These are phyloP conservation scores for Exserohilum rostratum DNA, from an alignment of 2,329 filamentous ascomycete species.

Conservation along the genomic window DNA sequence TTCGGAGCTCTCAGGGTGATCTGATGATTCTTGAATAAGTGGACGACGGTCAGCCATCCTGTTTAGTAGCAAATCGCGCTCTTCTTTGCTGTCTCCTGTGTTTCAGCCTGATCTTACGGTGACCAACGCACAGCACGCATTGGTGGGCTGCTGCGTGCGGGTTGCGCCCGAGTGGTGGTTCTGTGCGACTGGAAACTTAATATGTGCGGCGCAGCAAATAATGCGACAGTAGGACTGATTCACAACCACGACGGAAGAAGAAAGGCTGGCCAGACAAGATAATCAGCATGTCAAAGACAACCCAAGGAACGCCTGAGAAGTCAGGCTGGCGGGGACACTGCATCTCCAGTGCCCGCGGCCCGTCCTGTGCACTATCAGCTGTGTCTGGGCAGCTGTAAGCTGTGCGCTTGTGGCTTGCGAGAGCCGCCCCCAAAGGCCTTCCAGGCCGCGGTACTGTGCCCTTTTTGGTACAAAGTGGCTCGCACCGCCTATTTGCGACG, in stretches of 20 bases:
- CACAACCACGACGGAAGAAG: neutral
- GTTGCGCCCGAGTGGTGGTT: neutral
- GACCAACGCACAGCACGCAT: neutral
- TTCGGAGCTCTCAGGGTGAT: conserved; percentile 35
- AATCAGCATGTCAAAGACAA: neutral
- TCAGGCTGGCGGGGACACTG: conserved; percentile 5
- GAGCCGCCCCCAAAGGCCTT: conserved; percentile 12
- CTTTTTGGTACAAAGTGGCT: neutral
- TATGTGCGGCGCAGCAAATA: conserved; percentile 1
- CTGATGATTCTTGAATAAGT: conserved; percentile 36
- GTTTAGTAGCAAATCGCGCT: conserved; percentile 4
- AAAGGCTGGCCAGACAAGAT: neutral
- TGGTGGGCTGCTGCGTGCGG: conserved; percentile 5
- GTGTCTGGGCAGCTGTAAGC: conserved; percentile 12
- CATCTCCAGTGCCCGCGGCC: neutral
- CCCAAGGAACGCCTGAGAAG: neutral
- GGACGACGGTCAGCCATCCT: conserved; percentile 42
- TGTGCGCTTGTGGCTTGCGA: conserved; percentile 14
- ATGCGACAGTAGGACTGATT: neutral
- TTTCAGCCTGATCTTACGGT: conserved; percentile 23
- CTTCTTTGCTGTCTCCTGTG: conserved; percentile 12
- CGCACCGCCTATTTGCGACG: too few relatives aligned
- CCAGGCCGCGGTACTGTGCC: conserved; percentile 5
- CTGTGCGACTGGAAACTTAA: conserved; percentile 8
- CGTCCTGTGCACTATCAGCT: conserved; percentile 14